Base-by-base conservation (phyloP, 345 rosid genomes). In the Euphorbia tirucalli region DNA sequence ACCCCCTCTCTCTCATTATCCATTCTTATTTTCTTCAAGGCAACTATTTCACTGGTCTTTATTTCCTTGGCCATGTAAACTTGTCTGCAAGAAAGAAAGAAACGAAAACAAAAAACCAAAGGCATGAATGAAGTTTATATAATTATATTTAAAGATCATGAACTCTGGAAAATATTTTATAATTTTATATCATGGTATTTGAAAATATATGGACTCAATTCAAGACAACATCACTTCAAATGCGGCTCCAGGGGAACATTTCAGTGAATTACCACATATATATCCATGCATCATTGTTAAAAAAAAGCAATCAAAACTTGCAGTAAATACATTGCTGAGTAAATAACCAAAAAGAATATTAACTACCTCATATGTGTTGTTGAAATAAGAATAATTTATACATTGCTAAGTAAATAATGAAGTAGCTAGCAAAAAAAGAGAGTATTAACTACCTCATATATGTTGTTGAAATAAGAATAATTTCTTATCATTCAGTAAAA, bases 1-100 rank as follows among this genome's bases (percentile, higher is more conserved):
- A 92, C 97, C 88, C 98, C 97, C 77, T 92, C 97, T 83, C 92
- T 89, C 81, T 94, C 98, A 66, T 92, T 92, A 74, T 95, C 99
- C 99, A 95, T 94, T 69, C 98, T 87, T 54, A 92, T 90, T 83
- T 89, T 94, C 85, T 94, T 94, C 85, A 92, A 70, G 71, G 98
- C 97, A 74, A 92, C 97, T 61, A 90, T 92, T 86, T 90, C 98
- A 55, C 96, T 93, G 0, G 98, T 87, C 82, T 87, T 82, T 68
- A 80, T 89, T 71, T 95, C 99, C 78, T 76, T 87, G 13, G 97
- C 99, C 99, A 89, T 95, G 86, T 87, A 95, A 43, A 95, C 99
- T 85, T 92, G 96, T 65, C 97, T 95, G 90, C 84, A 85, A 74
- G 50, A 70, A 46, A 39, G 67, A 31, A 66, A 63, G 10, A 41